Conservation (phyloP, 2,329 filamentous ascomycete species). For the Trichophyton schoenleinii region DNA sequence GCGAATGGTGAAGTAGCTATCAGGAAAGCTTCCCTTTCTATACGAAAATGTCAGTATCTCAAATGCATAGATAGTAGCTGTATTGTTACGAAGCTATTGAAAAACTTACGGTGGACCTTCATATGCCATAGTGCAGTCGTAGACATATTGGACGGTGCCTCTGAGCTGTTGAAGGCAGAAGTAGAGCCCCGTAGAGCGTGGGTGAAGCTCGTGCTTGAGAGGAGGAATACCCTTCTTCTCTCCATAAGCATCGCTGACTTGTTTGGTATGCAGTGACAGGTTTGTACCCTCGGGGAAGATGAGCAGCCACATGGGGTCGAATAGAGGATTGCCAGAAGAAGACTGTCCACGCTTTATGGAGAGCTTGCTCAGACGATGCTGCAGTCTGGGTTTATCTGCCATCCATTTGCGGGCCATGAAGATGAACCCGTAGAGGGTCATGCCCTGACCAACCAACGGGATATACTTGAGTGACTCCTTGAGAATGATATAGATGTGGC, state of each 20-base stretch:
- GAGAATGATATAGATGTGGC: constrained; percentile 53
- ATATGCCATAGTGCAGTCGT: constrained; percentile 83
- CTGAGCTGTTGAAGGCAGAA: constrained; percentile 50
- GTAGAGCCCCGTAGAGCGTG: constrained; percentile 47
- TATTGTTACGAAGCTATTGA: background rate
- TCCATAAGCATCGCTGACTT: constrained; percentile 45
- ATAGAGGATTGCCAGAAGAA: constrained; percentile 35
- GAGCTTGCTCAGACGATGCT: constrained; percentile 44
- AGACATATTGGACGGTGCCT: constrained; percentile 50
- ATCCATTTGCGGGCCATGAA: constrained; percentile 53
- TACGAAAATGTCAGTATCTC: constrained; percentile 3
- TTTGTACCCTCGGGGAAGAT: constrained; percentile 57
- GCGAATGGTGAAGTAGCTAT: constrained; percentile 74
- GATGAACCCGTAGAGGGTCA: constrained; percentile 55
- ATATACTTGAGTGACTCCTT: constrained; percentile 54
- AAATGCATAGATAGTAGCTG: background rate
- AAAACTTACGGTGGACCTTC: constrained; percentile 74
- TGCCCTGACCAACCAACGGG: constrained; percentile 49
- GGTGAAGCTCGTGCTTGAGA: constrained; percentile 48
- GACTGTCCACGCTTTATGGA: constrained; percentile 36
- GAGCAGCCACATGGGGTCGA: constrained; percentile 54
- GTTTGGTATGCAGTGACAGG: constrained; percentile 43
- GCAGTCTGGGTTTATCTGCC: constrained; percentile 47
- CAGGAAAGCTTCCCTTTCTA: constrained; percentile 70
- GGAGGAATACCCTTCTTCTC: constrained; percentile 45